These are phyloP conservation scores for Magnaporthiopsis incrustans DNA, from an alignment of 2,329 filamentous ascomycete genomes.

Conservation along the genomic window DNA sequence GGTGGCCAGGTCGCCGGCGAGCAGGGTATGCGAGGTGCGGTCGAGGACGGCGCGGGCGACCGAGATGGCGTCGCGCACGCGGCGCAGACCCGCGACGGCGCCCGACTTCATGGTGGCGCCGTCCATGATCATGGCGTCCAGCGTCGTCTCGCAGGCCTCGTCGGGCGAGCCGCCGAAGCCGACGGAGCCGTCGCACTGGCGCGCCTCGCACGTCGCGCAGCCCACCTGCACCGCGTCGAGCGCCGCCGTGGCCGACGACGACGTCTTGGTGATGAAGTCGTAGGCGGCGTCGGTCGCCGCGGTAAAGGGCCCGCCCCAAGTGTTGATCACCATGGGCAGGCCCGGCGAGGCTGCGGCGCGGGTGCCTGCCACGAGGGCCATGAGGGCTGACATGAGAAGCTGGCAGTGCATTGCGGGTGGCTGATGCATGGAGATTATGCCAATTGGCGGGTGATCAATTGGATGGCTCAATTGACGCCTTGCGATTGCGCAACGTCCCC, in stretches of 20 bases:
- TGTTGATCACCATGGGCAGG: conserved; percentile 45
- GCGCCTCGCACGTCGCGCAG: conserved; percentile 40
- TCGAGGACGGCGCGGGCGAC: conserved; percentile 44
- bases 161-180: conserved; percentile 48
- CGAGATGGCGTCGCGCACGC: conserved; percentile 38
- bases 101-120: conserved; percentile 44
- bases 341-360: conserved; percentile 23
- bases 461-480: background rate
- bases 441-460: background rate
- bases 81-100: conserved; percentile 42
- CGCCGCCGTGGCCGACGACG: conserved; percentile 19
- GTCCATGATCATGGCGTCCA: conserved; percentile 53
- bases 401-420: background rate
- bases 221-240: conserved; percentile 45
- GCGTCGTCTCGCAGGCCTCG: conserved; percentile 48
- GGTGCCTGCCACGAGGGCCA: background rate
- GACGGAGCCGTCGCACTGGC: conserved; percentile 46
- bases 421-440: no score
- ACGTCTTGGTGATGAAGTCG: conserved; percentile 21
- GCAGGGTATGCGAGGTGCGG: conserved; percentile 41
- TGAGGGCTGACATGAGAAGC: background rate
- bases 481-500: no score
- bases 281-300: conserved; percentile 44
- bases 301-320: conserved; percentile 45
- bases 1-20: conserved; percentile 45